Evolutionary conservation across 164 flowering plant genomes (phyloP).

Genomic region (Sedum album): DNA sequence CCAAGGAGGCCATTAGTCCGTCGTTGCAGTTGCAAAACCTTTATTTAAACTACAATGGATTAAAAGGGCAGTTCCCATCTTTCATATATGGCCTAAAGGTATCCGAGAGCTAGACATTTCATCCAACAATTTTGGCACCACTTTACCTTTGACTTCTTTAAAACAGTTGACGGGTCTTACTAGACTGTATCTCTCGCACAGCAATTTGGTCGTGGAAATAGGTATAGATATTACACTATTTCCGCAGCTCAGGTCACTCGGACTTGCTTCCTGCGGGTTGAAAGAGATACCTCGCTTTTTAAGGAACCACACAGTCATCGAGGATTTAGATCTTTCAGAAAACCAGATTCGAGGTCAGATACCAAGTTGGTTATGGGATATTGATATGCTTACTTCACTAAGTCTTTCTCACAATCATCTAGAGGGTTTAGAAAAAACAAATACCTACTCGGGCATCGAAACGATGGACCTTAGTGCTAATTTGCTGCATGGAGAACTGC

Average conservation of each 20-base stretch:
- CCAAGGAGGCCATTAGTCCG: constrained; percentile 2
- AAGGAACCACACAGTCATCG: constrained; percentile 8
- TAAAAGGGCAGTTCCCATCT: constrained; percentile 19
- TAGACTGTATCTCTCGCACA: constrained; percentile 32
- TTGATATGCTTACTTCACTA: constrained; percentile 1
- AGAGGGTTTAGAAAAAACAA: constrained; percentile 12
- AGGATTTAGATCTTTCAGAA: constrained; percentile 20
- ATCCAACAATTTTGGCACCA: constrained; percentile 26
- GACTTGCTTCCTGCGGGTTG: constrained; percentile 30
- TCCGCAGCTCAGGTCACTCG: constrained; percentile 12
- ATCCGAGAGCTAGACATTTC: constrained; percentile 20
- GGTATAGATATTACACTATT: background rate
- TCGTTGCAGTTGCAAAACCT: constrained; percentile 12
- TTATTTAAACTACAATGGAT: constrained; percentile 21
- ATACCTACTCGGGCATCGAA: constrained; percentile 16
- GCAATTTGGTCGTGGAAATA: constrained; percentile 17
- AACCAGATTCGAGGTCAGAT: constrained; percentile 13
- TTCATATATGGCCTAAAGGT: constrained; percentile 17
- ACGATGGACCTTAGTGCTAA: constrained; percentile 32
- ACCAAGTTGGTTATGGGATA: constrained; percentile 17
- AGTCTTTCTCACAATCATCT: constrained; percentile 23
- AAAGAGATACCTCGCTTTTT: constrained; percentile 16
- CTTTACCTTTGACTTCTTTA: constrained; percentile 14
- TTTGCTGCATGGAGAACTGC: constrained; percentile 23
- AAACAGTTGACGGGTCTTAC: constrained; percentile 20